Base-by-base conservation (phyloP, 495 filamentous ascomycete species). In the Penicillium lividum region DNA sequence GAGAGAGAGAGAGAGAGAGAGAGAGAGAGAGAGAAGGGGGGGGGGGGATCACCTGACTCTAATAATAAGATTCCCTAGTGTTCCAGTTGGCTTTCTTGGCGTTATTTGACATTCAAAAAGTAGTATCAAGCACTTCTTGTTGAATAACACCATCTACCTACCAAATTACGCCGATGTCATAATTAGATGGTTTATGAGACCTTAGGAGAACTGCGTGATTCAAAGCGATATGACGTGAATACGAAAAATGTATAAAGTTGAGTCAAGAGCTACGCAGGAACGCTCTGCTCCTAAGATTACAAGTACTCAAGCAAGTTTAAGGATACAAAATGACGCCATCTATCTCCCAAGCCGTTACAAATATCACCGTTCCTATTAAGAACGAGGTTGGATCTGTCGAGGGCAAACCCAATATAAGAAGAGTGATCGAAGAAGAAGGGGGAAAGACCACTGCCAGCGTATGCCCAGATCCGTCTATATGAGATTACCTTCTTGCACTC, bases 351-450 rank as follows among this genome's bases (percentile, higher is more conserved):
- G 31, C 27, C 22, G 25, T 54, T 3, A 25, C 52, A 5, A 43
- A 62, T n/a, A 29, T 68, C 8, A 38, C 56, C 18, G 62, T 65
- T 36, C 65, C 68, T 58, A 16, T 64, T 0, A 70, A 68, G 58
- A 27, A 40, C 3, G 22, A 34, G 25, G 4, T 46, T 16, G 29
- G 31, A 50, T 43, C 27, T 8, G 46, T n/a, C 3, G 28, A 47
- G 11, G 34, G 7, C 6, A 58, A 59, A 27, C 60, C 62, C 15
- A 65, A 60, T 56, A 28, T 70, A 3, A 54, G 68, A 45, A 58
- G 62, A 47, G 48, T 64, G 7, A 64, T 70, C 27, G 65, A 70
- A 5, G 68, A 70, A 30, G 68, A 70, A 56, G 65, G 65, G 0
- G 56, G 51, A 34, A 64, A 65, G 18, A 63, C 61, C 9, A 68